Evolutionary conservation across 257 asterid genomes (phyloP).

Genomic region (Ballota nigra): DNA sequence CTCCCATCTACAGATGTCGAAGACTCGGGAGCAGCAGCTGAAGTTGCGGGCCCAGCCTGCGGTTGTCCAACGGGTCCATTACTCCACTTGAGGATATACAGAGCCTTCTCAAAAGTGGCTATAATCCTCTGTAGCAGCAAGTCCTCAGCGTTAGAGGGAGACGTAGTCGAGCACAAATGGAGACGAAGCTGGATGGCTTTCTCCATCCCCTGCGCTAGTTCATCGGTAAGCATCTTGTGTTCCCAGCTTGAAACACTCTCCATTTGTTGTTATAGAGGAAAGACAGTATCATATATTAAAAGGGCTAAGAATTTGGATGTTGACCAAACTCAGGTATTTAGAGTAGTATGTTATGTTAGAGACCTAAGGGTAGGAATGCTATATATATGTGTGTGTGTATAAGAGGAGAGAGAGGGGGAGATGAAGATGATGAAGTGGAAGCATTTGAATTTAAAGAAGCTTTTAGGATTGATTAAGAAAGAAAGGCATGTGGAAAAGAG

Average conservation of each 20-base stretch:
- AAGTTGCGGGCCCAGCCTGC: constrained; percentile 4
- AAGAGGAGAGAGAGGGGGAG: neutral
- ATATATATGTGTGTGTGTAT: constrained; percentile 6
- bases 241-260: constrained; percentile 46
- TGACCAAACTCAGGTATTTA: constrained; percentile 6
- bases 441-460: constrained; percentile 38
- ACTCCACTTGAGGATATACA: constrained; percentile 59
- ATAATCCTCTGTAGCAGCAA: constrained; percentile 62
- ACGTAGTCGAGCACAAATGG: constrained; percentile 36
- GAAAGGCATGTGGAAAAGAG: constrained; percentile 42
- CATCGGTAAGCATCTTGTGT: constrained; percentile 47
- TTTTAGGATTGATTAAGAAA: constrained; percentile 20
- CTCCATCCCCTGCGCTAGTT: constrained; percentile 78
- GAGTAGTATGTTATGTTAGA: constrained; percentile 12
- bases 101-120: constrained; percentile 71
- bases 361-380: neutral
- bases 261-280: constrained; percentile 33
- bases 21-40: constrained; percentile 34
- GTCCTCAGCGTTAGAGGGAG: constrained; percentile 42
- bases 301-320: neutral
- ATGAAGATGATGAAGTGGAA: constrained; percentile 25
- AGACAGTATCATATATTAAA: neutral
- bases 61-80: constrained; percentile 32
- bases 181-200: constrained; percentile 60
- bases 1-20: constrained; percentile 57